phyloP scores from a whole-genome alignment of 169 alveolate species.

The Plasmodium knowlesi region DNA sequence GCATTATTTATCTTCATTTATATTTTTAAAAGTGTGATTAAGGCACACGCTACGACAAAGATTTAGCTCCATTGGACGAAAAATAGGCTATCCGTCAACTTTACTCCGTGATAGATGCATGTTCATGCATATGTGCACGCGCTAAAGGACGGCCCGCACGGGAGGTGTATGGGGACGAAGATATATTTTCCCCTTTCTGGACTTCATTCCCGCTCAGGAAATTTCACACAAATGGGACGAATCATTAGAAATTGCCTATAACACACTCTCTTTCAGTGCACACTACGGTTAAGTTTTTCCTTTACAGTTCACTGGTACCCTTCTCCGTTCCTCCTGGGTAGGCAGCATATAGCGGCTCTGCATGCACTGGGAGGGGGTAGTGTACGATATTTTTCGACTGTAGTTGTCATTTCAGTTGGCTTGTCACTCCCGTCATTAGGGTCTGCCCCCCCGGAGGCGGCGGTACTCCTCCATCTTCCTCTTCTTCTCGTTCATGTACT shows the following conservation, averaged over 20 bases:
- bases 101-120: background rate
- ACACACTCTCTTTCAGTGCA: background rate
- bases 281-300: background rate
- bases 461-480: constrained; percentile 75
- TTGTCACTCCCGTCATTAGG: background rate
- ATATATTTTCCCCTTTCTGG: background rate
- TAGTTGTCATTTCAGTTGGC: background rate
- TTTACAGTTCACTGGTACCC: background rate
- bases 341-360: background rate
- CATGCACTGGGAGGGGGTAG: too few relatives aligned
- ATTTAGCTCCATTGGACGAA: background rate
- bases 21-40: background rate
- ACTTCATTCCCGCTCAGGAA: background rate
- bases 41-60: background rate
- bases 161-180: background rate
- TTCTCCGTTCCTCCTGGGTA: too few relatives aligned
- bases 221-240: background rate
- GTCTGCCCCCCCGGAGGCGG: constrained; percentile 3
- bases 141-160: background rate
- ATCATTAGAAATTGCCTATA: background rate
- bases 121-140: background rate
- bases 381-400: too few relatives aligned
- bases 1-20: background rate
- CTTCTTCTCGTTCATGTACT: constrained; percentile 79
- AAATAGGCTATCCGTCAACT: background rate